A percentile compares a stretch with the other conserved stretches of the same genome.
These are phyloP conservation scores for Wallemia mellicola DNA, from an alignment of 1,284 basidiomycete genomes.

Conservation along the genomic window DNA sequence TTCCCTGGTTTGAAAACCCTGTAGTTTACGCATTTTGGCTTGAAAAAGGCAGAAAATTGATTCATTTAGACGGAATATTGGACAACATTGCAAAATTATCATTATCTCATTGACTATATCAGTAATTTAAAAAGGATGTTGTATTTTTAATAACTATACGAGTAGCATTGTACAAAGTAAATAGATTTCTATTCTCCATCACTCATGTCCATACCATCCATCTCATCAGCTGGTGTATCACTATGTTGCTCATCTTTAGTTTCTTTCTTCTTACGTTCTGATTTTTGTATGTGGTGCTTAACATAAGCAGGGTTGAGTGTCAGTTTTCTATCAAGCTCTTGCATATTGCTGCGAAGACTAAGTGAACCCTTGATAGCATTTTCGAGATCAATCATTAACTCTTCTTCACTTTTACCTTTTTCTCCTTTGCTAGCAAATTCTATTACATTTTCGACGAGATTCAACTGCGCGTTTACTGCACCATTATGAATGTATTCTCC, in stretches of 20 bases:
- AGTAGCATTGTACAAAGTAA: neutral
- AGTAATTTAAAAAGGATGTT: too few relatives aligned
- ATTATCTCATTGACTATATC: neutral
- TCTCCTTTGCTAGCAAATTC: neutral
- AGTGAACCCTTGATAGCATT: neutral
- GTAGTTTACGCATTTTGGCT: neutral
- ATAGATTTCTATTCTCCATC: neutral
- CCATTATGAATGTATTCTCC: neutral
- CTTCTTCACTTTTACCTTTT: neutral
- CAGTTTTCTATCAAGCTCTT: neutral
- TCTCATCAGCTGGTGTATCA: neutral
- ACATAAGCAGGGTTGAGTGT: neutral
- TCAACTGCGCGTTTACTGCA: neutral
- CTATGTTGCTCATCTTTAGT: neutral
- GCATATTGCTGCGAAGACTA: neutral
- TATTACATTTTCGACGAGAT: neutral
- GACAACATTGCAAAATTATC: neutral
- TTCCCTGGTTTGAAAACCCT: neutral
- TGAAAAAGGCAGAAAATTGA: neutral
- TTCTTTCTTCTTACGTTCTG: neutral
- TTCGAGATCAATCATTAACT: neutral
- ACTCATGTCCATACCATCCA: neutral
- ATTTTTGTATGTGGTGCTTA: neutral
- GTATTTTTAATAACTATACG: too few relatives aligned
- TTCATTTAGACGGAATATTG: neutral